phyloP scores from a whole-genome alignment of 148 eudicot species.

The Vaccinium corymbosum region DNA sequence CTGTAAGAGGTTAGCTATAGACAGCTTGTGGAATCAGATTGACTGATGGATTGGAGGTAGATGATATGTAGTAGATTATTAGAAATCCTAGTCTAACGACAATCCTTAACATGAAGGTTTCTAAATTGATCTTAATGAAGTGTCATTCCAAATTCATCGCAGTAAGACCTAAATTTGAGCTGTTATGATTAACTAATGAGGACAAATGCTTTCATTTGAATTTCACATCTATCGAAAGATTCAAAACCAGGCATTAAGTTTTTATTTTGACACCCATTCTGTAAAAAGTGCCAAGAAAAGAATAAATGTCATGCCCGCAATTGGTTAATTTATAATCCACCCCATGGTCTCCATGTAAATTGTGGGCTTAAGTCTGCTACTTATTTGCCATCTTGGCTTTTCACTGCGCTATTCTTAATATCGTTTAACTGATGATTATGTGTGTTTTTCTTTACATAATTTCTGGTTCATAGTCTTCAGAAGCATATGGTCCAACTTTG shows the following conservation, averaged over 20 bases:
- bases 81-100: background rate
- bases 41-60: background rate
- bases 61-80: background rate
- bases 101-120: background rate
- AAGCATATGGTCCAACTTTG: background rate
- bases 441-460: background rate
- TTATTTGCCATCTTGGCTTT: background rate
- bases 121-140: background rate
- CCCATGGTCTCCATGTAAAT: background rate
- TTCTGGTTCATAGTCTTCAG: background rate
- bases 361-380: slow-evolving; percentile 7
- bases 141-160: background rate
- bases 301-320: background rate
- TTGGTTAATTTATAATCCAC: slow-evolving; percentile 1
- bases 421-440: background rate
- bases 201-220: background rate
- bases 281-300: background rate
- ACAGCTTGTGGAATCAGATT: background rate
- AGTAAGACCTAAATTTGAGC: background rate
- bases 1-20: too few relatives aligned
- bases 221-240: background rate
- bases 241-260: background rate
- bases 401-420: background rate
- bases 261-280: background rate
- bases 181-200: background rate